Evolutionary conservation across 2,329 filamentous ascomycete genomes (phyloP).

Genomic region (Apiospora marii): DNA sequence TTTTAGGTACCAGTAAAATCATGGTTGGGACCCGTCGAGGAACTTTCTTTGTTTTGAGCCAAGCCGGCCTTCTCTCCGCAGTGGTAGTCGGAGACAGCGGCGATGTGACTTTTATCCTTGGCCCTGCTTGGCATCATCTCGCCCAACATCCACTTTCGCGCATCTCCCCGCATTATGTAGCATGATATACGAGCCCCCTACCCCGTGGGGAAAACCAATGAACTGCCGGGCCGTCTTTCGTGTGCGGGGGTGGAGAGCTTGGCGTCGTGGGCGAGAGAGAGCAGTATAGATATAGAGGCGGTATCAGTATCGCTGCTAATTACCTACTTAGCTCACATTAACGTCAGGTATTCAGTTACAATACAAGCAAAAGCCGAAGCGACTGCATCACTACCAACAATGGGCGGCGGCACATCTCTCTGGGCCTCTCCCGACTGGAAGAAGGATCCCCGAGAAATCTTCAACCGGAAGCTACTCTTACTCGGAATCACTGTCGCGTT

Average conservation of each 20-base stretch:
- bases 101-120: no score
- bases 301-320: neutral
- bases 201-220: neutral
- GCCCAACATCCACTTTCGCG: neutral
- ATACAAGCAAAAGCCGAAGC: neutral
- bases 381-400: slow-evolving; percentile 27
- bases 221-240: no score
- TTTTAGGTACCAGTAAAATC: no score
- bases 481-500: slow-evolving; percentile 44
- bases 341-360: neutral
- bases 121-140: no score
- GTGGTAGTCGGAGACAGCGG: no score
- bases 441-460: slow-evolving; percentile 46
- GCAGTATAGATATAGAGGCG: neutral
- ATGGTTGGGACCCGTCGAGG: no score
- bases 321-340: neutral
- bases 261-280: neutral
- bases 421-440: slow-evolving; percentile 47
- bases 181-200: neutral
- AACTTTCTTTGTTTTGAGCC: no score
- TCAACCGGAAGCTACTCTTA: slow-evolving; percentile 44
- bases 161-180: neutral
- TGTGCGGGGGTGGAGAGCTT: neutral
- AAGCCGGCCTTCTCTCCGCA: no score
- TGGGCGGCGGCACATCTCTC: slow-evolving; percentile 48